Base-by-base conservation (phyloP, 495 filamentous ascomycete genomes). In the Penicillium longicatenatum region DNA sequence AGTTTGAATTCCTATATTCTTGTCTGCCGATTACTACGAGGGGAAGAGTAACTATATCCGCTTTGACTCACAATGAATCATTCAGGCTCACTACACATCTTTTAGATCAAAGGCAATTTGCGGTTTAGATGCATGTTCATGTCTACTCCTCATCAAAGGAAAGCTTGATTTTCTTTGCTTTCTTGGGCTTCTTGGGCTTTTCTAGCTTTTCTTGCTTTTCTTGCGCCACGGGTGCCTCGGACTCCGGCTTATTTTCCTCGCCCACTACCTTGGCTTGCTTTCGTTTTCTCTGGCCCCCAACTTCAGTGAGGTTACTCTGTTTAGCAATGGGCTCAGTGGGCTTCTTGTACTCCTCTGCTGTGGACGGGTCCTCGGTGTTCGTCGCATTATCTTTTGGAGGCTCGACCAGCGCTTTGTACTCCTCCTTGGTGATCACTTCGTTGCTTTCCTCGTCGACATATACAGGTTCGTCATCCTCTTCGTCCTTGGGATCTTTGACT, bases 371-470 rank as follows among this genome's bases (percentile, higher is more conserved):
- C 43, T 59, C 60, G 14, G 52, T 22, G 9, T 61, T 42, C 1
- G 48, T 9, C 12, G 54, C 37, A 12, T 62, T 50, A n/a, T 53
- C 58, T 29, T 65, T 46, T 65, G 48, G 20, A 10, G 60, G 50
- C 11, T 59, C 57, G 35, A 54, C 65, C 24, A 80, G 45, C 17
- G 70, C 68, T 47, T 75, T 69, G 63, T 79, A 82, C 53, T 82
- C 75, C 52, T 77, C 76, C 57, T 79, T 78, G 19, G 77, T 70
- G 44, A 81, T 75, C 24, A 76, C 70, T 52, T 79, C 73, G 30
- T 80, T 77, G 57, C 72, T 79, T 47, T 75, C 73, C 54, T 78
- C 79, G 39, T 80, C 74, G 42, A 82, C 70, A 50, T 81, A 81
- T 41, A 74, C 78, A 20, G 79, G 79, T 19, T 63, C 78, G 49